phyloP scores from a whole-genome alignment of 257 asterid genomes.

The Solanum ossicruentum region DNA sequence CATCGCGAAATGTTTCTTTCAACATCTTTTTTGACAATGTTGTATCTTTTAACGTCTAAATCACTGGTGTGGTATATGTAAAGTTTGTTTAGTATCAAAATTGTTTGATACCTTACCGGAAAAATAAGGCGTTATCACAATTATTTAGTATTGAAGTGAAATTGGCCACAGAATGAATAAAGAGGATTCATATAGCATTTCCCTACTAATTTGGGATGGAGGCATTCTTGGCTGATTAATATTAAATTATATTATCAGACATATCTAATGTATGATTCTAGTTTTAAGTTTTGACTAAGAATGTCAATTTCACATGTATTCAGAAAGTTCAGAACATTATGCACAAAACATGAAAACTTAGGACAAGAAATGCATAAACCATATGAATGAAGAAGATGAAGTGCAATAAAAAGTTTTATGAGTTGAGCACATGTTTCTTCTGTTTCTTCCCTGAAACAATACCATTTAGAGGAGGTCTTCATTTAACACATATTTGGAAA shows the following conservation, averaged over 20 bases:
- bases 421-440: background rate
- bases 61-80: background rate
- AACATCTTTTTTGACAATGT: background rate
- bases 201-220: no score
- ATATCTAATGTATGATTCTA: background rate
- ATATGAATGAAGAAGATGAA: background rate
- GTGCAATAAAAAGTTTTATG: background rate
- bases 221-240: background rate
- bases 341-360: background rate
- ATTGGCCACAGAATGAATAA: background rate
- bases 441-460: background rate
- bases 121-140: background rate
- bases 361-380: background rate
- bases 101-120: background rate
- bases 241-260: background rate
- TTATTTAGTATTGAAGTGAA: background rate
- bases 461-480: background rate
- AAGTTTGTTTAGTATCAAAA: background rate
- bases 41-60: background rate
- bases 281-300: background rate
- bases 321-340: background rate
- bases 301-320: background rate
- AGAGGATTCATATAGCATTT: no score
- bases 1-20: background rate
- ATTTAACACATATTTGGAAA: background rate